Base-by-base conservation (phyloP, 768 basidiomycete genomes). In the Leccinum boreale region DNA sequence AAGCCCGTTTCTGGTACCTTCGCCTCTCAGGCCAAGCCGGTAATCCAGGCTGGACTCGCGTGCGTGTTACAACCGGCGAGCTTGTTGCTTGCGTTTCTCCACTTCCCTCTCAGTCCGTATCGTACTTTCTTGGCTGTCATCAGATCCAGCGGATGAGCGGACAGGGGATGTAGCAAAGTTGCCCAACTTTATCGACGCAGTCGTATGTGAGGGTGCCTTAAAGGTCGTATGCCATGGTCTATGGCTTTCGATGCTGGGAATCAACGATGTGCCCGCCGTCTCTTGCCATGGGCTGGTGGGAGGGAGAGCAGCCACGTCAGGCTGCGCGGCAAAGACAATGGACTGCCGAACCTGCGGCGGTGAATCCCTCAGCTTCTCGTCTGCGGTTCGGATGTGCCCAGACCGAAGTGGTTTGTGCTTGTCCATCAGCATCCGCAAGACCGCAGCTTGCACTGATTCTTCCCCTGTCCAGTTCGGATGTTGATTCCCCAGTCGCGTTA, bases 351-450 rank as follows among this genome's bases (percentile, higher is more conserved):
- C 65, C 35, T 66, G 73, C 5, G 81, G 81, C 1, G 78, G 79
- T 1, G 74, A 69, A 46, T 77, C 72, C 68, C 79, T 85, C 52
- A 90, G 62, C 68, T 85, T 89, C 67, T 89, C 76, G 52, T 91
- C 88, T 6, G 88, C 87, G 1, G 81, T 78, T 59, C 76, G 71
- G 45, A 89, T 79, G 11, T 74, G 68, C 9, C 83, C 85, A 9
- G 76, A 80, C n/a, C 89, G 79, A 33, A 92, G 72, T 1, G 92
- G 90, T 71, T 89, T 92, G 76, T 93, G 86, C 68, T 90, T 89
- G 76, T 94, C 92, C 33, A 92, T 79, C 5, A 94, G 79, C 90
- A 95, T 94, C 21, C 91, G 81, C 17, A 92, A 76, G 1, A 94
- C 85, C 0, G 85, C 81, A 72, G 90, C 85, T 53, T 84, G 75